These are phyloP conservation scores for Phaeosphaeriaceae sp. DNA, from an alignment of 2,329 filamentous ascomycete species.

Conservation along the genomic window DNA sequence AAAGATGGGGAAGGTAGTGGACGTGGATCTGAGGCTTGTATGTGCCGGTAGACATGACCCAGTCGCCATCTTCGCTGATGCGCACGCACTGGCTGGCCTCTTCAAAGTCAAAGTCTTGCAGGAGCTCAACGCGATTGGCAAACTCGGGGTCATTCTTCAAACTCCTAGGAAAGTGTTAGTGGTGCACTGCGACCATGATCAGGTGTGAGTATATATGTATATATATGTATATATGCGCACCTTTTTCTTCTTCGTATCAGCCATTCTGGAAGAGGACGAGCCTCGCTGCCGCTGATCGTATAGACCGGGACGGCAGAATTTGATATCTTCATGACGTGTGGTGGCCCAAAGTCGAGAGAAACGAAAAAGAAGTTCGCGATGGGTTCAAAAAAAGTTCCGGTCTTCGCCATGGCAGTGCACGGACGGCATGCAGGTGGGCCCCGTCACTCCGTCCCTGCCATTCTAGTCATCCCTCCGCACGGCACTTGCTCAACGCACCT, in stretches of 20 bases:
- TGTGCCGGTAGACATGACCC: constrained; percentile 58
- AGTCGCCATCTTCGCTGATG: constrained; percentile 93
- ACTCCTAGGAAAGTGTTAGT: constrained; percentile 53
- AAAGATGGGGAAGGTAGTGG: constrained; percentile 92
- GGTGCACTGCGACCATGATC: neutral
- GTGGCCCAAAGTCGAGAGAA: constrained; percentile 7
- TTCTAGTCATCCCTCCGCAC: constrained; percentile 1
- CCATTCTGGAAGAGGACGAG: constrained; percentile 92
- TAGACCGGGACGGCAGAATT: constrained; percentile 89
- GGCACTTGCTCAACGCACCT: neutral
- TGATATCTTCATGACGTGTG: constrained; percentile 73
- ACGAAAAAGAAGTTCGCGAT: neutral
- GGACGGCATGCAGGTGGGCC: constrained; percentile 2
- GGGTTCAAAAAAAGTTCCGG: constrained; percentile 10
- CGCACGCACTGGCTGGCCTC: constrained; percentile 91
- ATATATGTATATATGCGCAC: constrained; percentile 47
- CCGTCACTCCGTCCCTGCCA: too few relatives aligned
- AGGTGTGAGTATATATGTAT: too few relatives aligned
- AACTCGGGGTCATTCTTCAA: constrained; percentile 93
- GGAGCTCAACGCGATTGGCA: constrained; percentile 88
- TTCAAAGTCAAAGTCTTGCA: constrained; percentile 98
- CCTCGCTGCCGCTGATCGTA: constrained; percentile 89
- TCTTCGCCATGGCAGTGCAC: neutral
- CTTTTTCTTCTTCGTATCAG: constrained; percentile 83
- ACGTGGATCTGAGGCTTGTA: constrained; percentile 80